Evolutionary conservation across 768 basidiomycete species (phyloP).

Genomic region (Chalciporus pseudorubinellus): DNA sequence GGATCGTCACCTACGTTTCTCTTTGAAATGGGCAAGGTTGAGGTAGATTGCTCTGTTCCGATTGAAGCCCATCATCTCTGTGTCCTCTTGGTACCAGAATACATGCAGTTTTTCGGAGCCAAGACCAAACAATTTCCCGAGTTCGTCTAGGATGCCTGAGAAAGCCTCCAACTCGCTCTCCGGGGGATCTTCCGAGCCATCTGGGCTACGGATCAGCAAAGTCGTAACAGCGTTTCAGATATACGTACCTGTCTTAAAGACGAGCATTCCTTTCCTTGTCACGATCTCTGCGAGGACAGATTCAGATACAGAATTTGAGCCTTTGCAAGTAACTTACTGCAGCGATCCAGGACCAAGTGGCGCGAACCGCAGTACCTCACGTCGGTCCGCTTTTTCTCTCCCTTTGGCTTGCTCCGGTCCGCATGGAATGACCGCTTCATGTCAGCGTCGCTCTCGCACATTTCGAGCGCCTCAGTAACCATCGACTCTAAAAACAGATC

Average conservation of each 20-base stretch:
- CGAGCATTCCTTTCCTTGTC: background rate
- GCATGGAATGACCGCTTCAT: background rate
- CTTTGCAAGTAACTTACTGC: constrained; percentile 3
- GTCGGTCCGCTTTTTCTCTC: constrained; percentile 11
- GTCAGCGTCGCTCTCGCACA: constrained; percentile 6
- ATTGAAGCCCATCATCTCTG: constrained; percentile 18
- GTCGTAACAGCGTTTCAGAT: background rate
- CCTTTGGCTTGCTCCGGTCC: constrained; percentile 3
- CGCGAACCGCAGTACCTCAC: constrained; percentile 13
- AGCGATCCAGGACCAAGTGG: constrained; percentile 4
- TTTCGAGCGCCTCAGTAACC: constrained; percentile 1
- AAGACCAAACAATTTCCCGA: constrained; percentile 7
- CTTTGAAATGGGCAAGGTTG: constrained; percentile 11
- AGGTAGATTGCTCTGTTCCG: constrained; percentile 14
- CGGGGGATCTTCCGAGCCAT: background rate
- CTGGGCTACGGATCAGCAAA: constrained; percentile 1
- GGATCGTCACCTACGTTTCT: constrained; percentile 6
- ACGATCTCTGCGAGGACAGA: background rate
- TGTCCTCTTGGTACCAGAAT: constrained; percentile 8
- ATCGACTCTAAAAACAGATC: background rate
- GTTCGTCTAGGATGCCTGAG: constrained; percentile 2
- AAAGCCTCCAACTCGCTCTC: constrained; percentile 4
- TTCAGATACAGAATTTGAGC: background rate
- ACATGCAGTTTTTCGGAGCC: constrained; percentile 6
- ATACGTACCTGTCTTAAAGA: constrained; percentile 5